phyloP scores from a whole-genome alignment of 2,329 filamentous ascomycete species.

The Tolypocladium ovalisporum region DNA sequence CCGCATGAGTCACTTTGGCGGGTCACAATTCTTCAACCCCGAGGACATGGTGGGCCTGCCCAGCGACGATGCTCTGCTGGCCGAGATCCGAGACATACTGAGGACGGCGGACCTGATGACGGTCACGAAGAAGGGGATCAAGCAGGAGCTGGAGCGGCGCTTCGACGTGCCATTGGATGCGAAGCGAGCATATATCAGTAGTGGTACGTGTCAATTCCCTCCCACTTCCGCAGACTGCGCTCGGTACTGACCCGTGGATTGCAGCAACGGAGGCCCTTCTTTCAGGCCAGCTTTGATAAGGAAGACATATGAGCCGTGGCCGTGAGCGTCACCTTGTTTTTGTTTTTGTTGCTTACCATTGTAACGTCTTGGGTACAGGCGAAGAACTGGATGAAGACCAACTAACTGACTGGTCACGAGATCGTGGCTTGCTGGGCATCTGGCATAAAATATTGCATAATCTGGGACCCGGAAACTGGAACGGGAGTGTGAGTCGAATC shows the following conservation, averaged over 20 bases:
- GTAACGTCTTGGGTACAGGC: slow-evolving; percentile 1
- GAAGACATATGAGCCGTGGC: not conserved
- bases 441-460: slow-evolving; percentile 1
- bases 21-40: slow-evolving; percentile 47
- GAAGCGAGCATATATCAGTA: slow-evolving; percentile 89
- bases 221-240: too few relatives aligned
- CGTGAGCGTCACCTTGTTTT: not conserved
- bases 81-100: slow-evolving; percentile 91
- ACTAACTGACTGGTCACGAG: not conserved
- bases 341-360: slow-evolving; percentile 1
- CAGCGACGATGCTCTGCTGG: slow-evolving; percentile 77
- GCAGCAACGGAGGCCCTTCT: slow-evolving; percentile 68
- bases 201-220: slow-evolving; percentile 48
- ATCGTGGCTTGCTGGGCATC: not conserved
- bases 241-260: not conserved
- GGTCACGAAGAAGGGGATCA: slow-evolving; percentile 97
- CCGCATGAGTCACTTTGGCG: slow-evolving; percentile 50
- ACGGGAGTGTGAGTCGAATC: too few relatives aligned
- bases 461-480: not conserved
- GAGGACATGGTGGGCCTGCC: slow-evolving; percentile 67
- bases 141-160: slow-evolving; percentile 79
- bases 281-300: slow-evolving; percentile 59
- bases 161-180: slow-evolving; percentile 80
- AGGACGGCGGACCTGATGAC: slow-evolving; percentile 90
- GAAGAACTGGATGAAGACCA: not conserved